Base-by-base conservation (phyloP, 768 basidiomycete genomes). In the Kwoniella mangroviensis region DNA sequence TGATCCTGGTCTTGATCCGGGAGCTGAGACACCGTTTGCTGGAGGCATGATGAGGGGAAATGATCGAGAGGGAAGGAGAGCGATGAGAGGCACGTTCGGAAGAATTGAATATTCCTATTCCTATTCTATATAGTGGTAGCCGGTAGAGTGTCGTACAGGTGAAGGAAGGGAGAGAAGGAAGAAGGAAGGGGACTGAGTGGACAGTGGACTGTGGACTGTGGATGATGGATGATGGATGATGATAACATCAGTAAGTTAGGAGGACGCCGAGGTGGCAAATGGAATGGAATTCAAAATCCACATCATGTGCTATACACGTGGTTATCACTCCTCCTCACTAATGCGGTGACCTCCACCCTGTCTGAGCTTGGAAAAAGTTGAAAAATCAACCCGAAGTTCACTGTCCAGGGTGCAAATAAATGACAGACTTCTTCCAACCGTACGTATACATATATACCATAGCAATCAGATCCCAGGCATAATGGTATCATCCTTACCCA, bases 1-100 rank as follows among this genome's bases (percentile, higher is more conserved):
- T 10, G 74, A 73, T 13, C 66, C 63, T 15, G 78, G 77, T 45
- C 77, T 63, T 15, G 75, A 76, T 41, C 68, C 45, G 10, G 67
- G 67, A 7, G 71, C 21, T 3, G 73, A 56, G 15, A 53, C 57
- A 12, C 56, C 58, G 52, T 61, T 64, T 7, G 59, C 21, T 26
- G 67, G 53, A 49, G 57, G 67, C 54, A 52, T 67, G 63, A 45
- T 62, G 51, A 9, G 67, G 52, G 15, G 55, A 21, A 49, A 71
- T 68, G 71, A 45, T 59, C 54, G 53, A 13, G 12, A 24, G 2
- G 63, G 22, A 51, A 49, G 62, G 17, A 2, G 43, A 45, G 40
- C 40, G 58, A 15, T 42, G 43, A 24, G 17, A 41, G 41, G 41
- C 9, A 24, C n/a, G 60, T 26, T 42, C 34, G 4, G 34, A 34